Evolutionary conservation across 257 asterid species (phyloP).

Genomic region (Sherardia arvensis): DNA sequence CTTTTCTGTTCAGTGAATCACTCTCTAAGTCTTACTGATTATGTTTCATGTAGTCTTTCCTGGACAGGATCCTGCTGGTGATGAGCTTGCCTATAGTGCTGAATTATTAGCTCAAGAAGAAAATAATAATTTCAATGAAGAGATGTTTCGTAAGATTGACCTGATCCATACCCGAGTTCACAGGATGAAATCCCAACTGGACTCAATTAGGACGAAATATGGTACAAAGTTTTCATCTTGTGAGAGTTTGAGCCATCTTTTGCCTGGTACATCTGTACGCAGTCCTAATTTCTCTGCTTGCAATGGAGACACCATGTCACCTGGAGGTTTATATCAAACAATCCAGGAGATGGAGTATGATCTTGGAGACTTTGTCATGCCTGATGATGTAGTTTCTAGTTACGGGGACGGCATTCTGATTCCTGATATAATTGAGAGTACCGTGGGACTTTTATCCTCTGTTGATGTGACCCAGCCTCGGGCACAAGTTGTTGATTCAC

Average conservation of each 20-base stretch:
- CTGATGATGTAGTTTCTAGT: constrained; percentile 48
- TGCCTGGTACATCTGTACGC: constrained; percentile 41
- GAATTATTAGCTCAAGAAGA: constrained; percentile 40
- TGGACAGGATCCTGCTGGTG: constrained; percentile 36
- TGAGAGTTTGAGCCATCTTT: constrained; percentile 67
- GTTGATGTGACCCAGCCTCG: constrained; percentile 58
- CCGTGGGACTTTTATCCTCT: constrained; percentile 60
- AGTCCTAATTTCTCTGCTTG: constrained; percentile 75
- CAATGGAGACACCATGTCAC: constrained; percentile 49
- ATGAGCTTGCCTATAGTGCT: constrained; percentile 44
- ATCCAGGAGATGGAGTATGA: constrained; percentile 44
- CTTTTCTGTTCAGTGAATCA: background rate
- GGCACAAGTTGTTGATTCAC: constrained; percentile 55
- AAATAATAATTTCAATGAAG: constrained; percentile 35
- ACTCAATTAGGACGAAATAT: constrained; percentile 44
- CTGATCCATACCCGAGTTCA: constrained; percentile 50
- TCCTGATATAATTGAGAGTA: constrained; percentile 80
- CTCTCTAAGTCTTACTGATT: constrained; percentile 3
- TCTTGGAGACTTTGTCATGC: constrained; percentile 46
- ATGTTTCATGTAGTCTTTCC: constrained; percentile 15
- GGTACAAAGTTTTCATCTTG: constrained; percentile 75
- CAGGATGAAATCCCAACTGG: constrained; percentile 58
- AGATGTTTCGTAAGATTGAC: constrained; percentile 63
- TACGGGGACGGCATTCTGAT: constrained; percentile 49
- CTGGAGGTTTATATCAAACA: constrained; percentile 34